A percentile compares a stretch with the other conserved stretches of the same genome.
phyloP scores from a whole-genome alignment of 257 asterid species.

The Solanum habrochaites region DNA sequence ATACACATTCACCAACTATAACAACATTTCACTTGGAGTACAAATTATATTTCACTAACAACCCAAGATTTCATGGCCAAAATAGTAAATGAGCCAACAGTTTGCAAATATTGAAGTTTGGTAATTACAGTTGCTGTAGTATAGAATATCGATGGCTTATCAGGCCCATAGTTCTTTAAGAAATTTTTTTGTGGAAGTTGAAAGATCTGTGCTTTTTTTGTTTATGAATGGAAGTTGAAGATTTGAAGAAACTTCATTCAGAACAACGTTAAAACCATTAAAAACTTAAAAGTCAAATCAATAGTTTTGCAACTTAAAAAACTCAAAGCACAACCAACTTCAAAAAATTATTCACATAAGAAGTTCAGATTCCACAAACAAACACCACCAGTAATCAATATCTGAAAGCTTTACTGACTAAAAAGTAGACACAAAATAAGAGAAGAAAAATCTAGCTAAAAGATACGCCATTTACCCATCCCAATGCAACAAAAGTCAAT shows the following conservation, averaged over 20 bases:
- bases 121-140: not conserved
- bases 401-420: not conserved
- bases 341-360: not conserved
- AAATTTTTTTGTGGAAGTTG: not conserved
- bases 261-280: not conserved
- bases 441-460: not conserved
- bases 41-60: not conserved
- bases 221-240: not conserved
- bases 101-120: not conserved
- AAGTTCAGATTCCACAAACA: not conserved
- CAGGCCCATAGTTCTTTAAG: not conserved
- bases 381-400: not conserved
- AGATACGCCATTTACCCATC: not conserved
- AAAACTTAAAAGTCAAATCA: not conserved
- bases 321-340: not conserved
- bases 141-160: not conserved
- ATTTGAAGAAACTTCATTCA: not conserved
- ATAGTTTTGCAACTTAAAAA: not conserved
- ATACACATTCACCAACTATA: not conserved
- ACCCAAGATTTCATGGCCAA: not conserved
- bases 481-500: not conserved
- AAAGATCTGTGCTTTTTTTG: not conserved
- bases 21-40: not conserved
- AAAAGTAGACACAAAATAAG: not conserved
- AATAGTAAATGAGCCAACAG: not conserved